Base-by-base conservation (phyloP, 495 filamentous ascomycete genomes). In the Cryomyces minteri region DNA sequence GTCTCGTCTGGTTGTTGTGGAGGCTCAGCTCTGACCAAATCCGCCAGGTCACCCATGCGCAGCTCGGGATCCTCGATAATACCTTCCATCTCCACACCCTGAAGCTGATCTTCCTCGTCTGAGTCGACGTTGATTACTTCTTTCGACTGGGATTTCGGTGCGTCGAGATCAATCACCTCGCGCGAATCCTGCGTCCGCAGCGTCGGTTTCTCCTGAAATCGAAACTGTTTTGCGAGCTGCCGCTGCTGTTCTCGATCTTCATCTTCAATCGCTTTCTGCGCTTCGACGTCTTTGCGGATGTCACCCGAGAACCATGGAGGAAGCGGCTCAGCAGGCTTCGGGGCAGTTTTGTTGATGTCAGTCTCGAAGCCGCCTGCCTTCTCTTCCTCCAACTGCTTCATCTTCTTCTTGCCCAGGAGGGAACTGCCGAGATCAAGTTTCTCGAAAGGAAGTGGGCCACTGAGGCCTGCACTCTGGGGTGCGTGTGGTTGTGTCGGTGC, bases 371-470 rank as follows among this genome's bases (percentile, higher is more conserved):
- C 84, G 6, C 84, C 84, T 18, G 73, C 72, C 43, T 69, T 52
- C 5, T 77, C 77, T 11, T 74, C 66, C 12, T 70, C 67, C 4
- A 49, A 52, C 47, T 50, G 41, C 40, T 45, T 49, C 40, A 37
- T 62, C 40, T 62, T 68, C 54, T 71, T 77, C 52, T 62, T 68
- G 18, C 62, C 62, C 43, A 75, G 69, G 11, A 79, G 66, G 14
- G 67, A 70, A 57, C 71, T 66, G 47, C 69, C 70, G 50, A 88
- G 73, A 54, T 84, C 73, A 1, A 98, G 66, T 40, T 80, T 83
- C 57, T 94, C 84, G 53, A 96, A 96, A 0, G 88, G 88, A 11
- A 96, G 63, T 2, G 88, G 84, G 0, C 88, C 88, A 54, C 72
- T 72, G 56, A 92, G 85, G 53, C 69, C 68, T 46, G 66, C 65